Percentiles rank a stretch among this genome's conserved stretches.
Evolutionary conservation across 108 stramenopile species (phyloP).

Genomic region (Schizochytrium sp.): DNA sequence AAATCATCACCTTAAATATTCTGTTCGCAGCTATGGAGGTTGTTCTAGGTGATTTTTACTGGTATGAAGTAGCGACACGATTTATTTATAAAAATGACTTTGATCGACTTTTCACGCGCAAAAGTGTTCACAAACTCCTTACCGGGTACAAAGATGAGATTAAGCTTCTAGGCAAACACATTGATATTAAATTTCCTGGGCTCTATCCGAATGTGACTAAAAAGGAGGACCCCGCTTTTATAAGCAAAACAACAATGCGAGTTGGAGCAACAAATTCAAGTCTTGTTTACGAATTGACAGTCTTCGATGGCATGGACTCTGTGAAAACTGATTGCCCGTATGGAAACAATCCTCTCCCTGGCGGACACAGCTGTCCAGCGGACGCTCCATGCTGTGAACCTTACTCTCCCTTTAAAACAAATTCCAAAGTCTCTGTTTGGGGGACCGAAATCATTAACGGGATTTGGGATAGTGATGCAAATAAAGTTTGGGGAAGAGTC

Average conservation of each 20-base stretch:
- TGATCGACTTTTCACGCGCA: background rate
- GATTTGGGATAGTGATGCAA: conserved; percentile 35
- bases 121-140: conserved; percentile 10
- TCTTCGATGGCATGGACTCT: background rate
- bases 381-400: conserved; percentile 13
- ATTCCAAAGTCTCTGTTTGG: conserved; percentile 3
- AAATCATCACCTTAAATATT: conserved; percentile 48
- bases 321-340: conserved; percentile 11
- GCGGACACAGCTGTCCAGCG: conserved; percentile 1
- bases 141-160: conserved; percentile 49
- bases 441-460: conserved; percentile 20
- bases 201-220: conserved; percentile 17
- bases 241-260: background rate
- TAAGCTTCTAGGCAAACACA: background rate
- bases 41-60: background rate
- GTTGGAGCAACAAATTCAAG: background rate
- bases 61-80: background rate
- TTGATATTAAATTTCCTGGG: conserved; percentile 21
- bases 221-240: background rate
- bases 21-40: conserved; percentile 33
- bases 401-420: background rate
- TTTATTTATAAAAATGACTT: conserved; percentile 20
- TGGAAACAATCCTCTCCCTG: conserved; percentile 21
- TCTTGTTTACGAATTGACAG: background rate
- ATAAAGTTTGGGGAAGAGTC: background rate